phyloP scores from a whole-genome alignment of 306 rosid genomes.

The Acacia confusa region DNA sequence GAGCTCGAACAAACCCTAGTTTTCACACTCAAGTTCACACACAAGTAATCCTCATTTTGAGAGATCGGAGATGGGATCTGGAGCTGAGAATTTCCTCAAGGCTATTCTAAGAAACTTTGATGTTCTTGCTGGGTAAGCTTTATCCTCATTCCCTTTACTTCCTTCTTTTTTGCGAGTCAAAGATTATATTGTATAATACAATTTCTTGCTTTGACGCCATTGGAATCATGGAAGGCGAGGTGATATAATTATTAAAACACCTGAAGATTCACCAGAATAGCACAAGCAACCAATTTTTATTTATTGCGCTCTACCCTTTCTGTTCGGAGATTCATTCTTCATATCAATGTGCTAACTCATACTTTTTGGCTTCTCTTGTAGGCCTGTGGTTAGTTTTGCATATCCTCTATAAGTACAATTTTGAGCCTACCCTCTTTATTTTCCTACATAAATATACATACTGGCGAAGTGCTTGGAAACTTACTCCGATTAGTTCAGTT shows the following conservation, averaged over 20 bases:
- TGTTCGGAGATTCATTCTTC: background rate
- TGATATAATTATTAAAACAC: background rate
- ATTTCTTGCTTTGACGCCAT: background rate
- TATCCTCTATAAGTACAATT: constrained; percentile 84
- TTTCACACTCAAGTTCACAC: background rate
- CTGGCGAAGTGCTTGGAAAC: background rate
- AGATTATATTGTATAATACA: background rate
- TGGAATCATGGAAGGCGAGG: background rate
- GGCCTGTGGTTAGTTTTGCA: constrained; percentile 93
- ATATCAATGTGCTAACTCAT: constrained; percentile 24
- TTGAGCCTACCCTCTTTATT: background rate
- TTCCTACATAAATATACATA: background rate
- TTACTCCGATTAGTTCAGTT: background rate
- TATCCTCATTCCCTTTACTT: background rate
- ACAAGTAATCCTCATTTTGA: background rate
- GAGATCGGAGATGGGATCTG: constrained; percentile 76
- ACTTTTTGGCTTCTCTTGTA: constrained; percentile 37
- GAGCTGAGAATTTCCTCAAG: constrained; percentile 71
- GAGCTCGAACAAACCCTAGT: constrained; percentile 3
- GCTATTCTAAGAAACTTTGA: constrained; percentile 77
- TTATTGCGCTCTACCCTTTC: background rate
- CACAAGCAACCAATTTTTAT: background rate
- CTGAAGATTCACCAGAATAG: background rate
- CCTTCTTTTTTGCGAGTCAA: background rate
- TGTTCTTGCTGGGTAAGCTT: constrained; percentile 88